Base-by-base conservation (phyloP, 805 yeast genomes). In the Brettanomyces anomalus region DNA sequence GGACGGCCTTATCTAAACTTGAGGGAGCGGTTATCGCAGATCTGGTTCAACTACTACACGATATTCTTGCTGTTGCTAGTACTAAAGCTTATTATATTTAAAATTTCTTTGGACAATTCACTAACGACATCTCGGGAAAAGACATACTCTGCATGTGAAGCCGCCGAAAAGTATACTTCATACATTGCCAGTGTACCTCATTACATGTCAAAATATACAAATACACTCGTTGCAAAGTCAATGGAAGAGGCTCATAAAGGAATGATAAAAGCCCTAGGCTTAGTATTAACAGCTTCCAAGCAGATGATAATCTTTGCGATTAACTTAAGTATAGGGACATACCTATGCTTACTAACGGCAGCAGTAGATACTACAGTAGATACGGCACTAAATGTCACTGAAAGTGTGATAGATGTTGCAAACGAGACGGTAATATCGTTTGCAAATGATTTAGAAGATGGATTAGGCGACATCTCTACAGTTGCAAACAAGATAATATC, bases 291-390 rank as follows among this genome's bases (percentile, higher is more conserved):
- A 0, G 81, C 78, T 0, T 64, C 80, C 6, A 81, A 84, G 50
- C 68, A 71, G 35, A 48, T 88, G 34, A 56, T 85, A 0, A 55
- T 76, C 4, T 85, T 90, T 55, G 65, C 77, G 6, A 63, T 90
- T 7, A 87, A 88, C 28, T 52, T 90, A 49, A 74, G 83, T 39
- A 60, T 88, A 2, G 97, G 97, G 0, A 93, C 97, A 0, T 86
- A 85, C 60, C 81, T 83, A 0, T 93, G 98, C 60, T 66, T 93
- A 13, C 58, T 87, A 13, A 76, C 84, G 0, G 80, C 93, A 4
- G 76, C 88, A 0, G 67, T 89, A 5, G 80, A 77, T 52, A 85
- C 89, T 3, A 72, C 85, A 0, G 81, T 80, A 1, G 78, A 77
- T 49, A 76, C 79, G 26, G 94, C 94, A 0, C 58, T 85, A 1